Percentiles rank a stretch among this genome's conserved stretches.
These are phyloP conservation scores for Suillus decipiens DNA, from an alignment of 768 basidiomycete species.

Conservation along the genomic window DNA sequence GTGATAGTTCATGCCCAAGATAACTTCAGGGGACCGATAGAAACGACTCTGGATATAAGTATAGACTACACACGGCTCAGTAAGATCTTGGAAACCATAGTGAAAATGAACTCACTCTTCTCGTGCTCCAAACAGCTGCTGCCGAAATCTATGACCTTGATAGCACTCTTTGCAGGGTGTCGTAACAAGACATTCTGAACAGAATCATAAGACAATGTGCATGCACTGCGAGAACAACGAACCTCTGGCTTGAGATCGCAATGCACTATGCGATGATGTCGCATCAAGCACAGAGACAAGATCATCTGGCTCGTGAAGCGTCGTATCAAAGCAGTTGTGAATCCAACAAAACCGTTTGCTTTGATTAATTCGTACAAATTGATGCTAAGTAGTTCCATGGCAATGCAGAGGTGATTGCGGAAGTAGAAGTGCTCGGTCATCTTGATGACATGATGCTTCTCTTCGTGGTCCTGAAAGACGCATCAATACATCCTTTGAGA, in stretches of 20 bases:
- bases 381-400: slow-evolving; percentile 96
- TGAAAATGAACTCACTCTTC: slow-evolving; percentile 72
- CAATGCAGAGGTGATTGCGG: slow-evolving; percentile 96
- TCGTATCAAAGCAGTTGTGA: slow-evolving; percentile 91
- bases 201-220: slow-evolving; percentile 4
- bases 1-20: slow-evolving; percentile 98
- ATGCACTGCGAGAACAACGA: slow-evolving; percentile 22
- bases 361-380: slow-evolving; percentile 99
- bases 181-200: slow-evolving; percentile 87
- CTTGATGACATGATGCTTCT: slow-evolving; percentile 95
- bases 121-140: slow-evolving; percentile 98
- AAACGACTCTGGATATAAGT: slow-evolving; percentile 99
- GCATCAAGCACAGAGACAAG: slow-evolving; percentile 86
- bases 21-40: slow-evolving; percentile 99
- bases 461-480: slow-evolving; percentile 78
- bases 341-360: slow-evolving; percentile 98
- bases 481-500: background rate
- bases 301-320: slow-evolving; percentile 98
- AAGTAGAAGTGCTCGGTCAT: slow-evolving; percentile 99
- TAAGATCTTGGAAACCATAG: background rate
- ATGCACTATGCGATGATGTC: slow-evolving; percentile 96
- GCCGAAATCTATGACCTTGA: slow-evolving; percentile 99
- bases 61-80: slow-evolving; percentile 64
- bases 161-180: slow-evolving; percentile 93
- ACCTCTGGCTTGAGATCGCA: slow-evolving; percentile 99